Base-by-base conservation (phyloP, 2,329 filamentous ascomycete species). In the Lasiodiplodia theobromae region DNA sequence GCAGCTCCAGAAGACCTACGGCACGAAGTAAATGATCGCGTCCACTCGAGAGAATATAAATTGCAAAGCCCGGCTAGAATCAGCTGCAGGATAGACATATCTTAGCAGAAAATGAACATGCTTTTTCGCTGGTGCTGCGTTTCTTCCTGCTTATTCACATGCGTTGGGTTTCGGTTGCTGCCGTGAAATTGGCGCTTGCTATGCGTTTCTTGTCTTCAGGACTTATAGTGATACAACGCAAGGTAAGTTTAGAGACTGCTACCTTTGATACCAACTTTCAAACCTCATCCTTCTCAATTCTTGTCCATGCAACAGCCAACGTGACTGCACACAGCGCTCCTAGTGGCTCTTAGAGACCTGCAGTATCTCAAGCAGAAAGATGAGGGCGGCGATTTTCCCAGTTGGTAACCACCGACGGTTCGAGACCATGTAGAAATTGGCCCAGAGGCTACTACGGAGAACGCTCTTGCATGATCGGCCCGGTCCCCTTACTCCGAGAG, bases 1-100 rank as follows among this genome's bases (percentile, higher is more conserved):
- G 81, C 79, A 84, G 75, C 81, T 96, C 77, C 93, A 96, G 87
- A 81, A 76, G 70, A 87, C 87, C 79, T 87, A 90, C 80, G 91
- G 90, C 69, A 91, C 85, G 80, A 87, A 92, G 6, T 64, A 64
- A 28, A 21, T 47, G 5, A 47, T 47, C 44, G 1, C 44, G n/a
- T 47, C 44, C 44, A n/a, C 44, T 47, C 7, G n/a, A 47, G n/a
- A 44, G 44, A 47, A 47, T 44, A 44, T 44, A 47, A 21, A 21
- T 47, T 2, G 44, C 7, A 21, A n/a, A 16, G 12, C 40, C 40
- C 16, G 18, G n/a, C 18, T 47, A 8, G 49, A 52, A 52, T 12
- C 12, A 52, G 49, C 49, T 53, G 51, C 21, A 4, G 31, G 25
- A 53, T 53, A 10, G 25, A 7, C 2, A 25, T 23, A 53, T 53